A percentile compares a stretch with the other conserved stretches of the same genome.
Evolutionary conservation across 768 basidiomycete genomes (phyloP).

Genomic region (Leccinum fibrillosum): DNA sequence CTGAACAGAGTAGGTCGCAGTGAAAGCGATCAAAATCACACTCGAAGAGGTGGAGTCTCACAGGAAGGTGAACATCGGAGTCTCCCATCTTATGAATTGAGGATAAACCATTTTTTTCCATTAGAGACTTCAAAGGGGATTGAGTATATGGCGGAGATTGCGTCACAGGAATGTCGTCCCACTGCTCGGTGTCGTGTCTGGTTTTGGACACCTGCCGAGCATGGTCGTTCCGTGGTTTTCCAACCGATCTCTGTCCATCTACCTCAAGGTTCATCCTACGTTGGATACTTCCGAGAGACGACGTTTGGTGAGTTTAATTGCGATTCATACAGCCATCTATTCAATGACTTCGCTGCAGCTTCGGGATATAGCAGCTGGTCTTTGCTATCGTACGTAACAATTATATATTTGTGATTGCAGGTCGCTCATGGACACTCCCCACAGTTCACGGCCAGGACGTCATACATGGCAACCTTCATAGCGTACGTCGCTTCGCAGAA

Average conservation of each 20-base stretch:
- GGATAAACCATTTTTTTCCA: background rate
- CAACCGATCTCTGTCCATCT: constrained; percentile 25
- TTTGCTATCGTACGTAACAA: constrained; percentile 23
- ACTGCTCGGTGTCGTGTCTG: constrained; percentile 26
- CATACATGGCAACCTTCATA: constrained; percentile 37
- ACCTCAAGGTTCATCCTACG: constrained; percentile 7
- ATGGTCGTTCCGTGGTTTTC: constrained; percentile 33
- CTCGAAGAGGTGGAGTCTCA: background rate
- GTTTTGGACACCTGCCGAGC: constrained; percentile 29
- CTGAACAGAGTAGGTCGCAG: constrained; percentile 16
- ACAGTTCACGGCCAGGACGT: constrained; percentile 26
- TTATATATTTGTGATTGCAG: background rate
- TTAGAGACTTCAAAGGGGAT: constrained; percentile 30
- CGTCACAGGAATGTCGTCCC: constrained; percentile 29
- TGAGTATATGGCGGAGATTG: constrained; percentile 17
- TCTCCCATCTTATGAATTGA: background rate
- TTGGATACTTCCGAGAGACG: background rate
- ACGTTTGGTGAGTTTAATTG: constrained; percentile 11
- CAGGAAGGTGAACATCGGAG: constrained; percentile 1
- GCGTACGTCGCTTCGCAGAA: constrained; percentile 16
- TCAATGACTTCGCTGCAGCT: constrained; percentile 10
- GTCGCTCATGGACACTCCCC: background rate
- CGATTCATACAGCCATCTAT: background rate
- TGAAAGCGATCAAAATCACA: constrained; percentile 15
- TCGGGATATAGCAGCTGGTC: constrained; percentile 21